These are phyloP conservation scores for Cyberlindnera maclurae DNA, from an alignment of 805 yeast genomes.

Conservation along the genomic window DNA sequence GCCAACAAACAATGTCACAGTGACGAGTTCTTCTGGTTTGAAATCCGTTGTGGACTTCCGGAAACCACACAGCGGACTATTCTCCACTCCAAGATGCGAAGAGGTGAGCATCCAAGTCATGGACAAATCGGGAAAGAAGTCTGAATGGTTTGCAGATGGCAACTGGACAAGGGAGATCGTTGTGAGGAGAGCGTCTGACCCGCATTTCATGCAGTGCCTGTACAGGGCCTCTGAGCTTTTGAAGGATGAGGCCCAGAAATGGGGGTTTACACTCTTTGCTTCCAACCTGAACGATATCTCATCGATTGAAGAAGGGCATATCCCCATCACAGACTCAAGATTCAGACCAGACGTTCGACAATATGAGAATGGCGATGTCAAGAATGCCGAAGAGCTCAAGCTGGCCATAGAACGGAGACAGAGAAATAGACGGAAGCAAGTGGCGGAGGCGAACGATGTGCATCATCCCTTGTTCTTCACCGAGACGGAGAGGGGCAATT, in stretches of 20 bases:
- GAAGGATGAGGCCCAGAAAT: slow-evolving; percentile 51
- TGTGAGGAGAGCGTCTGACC: slow-evolving; percentile 25
- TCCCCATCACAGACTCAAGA: slow-evolving; percentile 88
- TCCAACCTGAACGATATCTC: slow-evolving; percentile 80
- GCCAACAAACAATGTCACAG: slow-evolving; percentile 63
- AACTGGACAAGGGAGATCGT: slow-evolving; percentile 75
- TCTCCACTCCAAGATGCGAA: slow-evolving; percentile 74
- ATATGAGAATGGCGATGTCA: slow-evolving; percentile 65
- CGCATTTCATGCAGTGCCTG: slow-evolving; percentile 31
- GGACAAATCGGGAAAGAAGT: slow-evolving; percentile 15
- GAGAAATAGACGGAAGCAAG: slow-evolving; percentile 61
- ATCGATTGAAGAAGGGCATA: slow-evolving; percentile 47
- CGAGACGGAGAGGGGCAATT: slow-evolving; percentile 24
- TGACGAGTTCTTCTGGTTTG: slow-evolving; percentile 62
- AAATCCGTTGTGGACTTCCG: slow-evolving; percentile 70
- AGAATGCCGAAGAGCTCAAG: slow-evolving; percentile 66
- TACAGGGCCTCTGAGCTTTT: slow-evolving; percentile 73
- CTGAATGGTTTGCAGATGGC: slow-evolving; percentile 37
- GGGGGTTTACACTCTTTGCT: slow-evolving; percentile 81
- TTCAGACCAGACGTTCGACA: slow-evolving; percentile 75
- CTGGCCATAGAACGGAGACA: slow-evolving; percentile 69
- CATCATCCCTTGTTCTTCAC: slow-evolving; percentile 64
- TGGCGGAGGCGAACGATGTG: slow-evolving; percentile 36
- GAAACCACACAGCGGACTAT: slow-evolving; percentile 54
- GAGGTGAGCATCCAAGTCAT: slow-evolving; percentile 34